Conservation (phyloP, 768 basidiomycete genomes). For the Exsudoporus frostii region DNA sequence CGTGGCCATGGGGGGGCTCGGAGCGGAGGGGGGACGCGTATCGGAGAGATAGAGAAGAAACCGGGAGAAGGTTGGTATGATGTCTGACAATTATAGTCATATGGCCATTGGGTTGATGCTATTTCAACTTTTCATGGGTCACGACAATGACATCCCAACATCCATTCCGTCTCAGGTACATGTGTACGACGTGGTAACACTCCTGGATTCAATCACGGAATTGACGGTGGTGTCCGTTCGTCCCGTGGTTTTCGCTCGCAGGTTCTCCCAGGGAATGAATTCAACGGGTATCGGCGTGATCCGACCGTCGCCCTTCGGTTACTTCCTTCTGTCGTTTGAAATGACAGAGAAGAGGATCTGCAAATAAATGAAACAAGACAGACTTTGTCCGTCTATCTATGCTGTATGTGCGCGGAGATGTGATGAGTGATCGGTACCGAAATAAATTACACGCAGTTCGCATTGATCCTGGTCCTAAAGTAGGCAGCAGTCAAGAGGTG, state of each 20-base stretch:
- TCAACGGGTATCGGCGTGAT: neutral
- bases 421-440: conserved; percentile 1
- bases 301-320: neutral
- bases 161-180: too few relatives aligned
- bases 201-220: neutral
- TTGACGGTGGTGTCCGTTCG: neutral
- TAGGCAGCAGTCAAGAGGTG: neutral
- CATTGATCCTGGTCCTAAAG: conserved; percentile 21
- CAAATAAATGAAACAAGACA: neutral
- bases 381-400: conserved; percentile 9
- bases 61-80: neutral
- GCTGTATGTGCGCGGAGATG: conserved; percentile 14
- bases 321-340: neutral
- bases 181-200: too few relatives aligned
- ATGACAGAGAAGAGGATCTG: conserved; percentile 10
- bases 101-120: too few relatives aligned
- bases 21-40: neutral
- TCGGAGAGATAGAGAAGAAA: neutral
- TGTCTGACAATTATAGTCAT: neutral
- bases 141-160: neutral
- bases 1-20: neutral
- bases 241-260: neutral
- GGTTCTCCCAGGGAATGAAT: neutral
- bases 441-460: conserved; percentile 3
- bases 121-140: neutral